phyloP scores from a whole-genome alignment of 331 rosid genomes.

The Pyracantha coccinea region DNA sequence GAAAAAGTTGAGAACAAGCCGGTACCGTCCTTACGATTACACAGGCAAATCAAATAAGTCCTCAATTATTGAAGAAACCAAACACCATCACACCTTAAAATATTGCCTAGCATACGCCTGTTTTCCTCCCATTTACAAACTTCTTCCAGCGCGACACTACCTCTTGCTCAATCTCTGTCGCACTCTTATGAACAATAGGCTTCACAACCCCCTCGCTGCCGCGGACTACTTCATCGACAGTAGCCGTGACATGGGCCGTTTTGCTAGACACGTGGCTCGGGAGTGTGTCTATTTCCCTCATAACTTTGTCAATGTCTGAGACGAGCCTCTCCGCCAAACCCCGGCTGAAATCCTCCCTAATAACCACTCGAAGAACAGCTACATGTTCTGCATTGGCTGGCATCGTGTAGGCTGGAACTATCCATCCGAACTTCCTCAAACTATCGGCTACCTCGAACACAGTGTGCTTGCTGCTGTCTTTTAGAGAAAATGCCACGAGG shows the following conservation, averaged over 20 bases:
- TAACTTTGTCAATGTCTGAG: conserved; percentile 52
- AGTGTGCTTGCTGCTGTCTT: conserved; percentile 62
- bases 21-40: not conserved
- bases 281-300: conserved; percentile 42
- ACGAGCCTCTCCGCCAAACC: conserved; percentile 63
- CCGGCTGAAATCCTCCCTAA: conserved; percentile 83
- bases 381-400: conserved; percentile 58
- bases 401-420: conserved; percentile 89
- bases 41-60: no score
- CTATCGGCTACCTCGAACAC: conserved; percentile 71
- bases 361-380: conserved; percentile 69
- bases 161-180: conserved; percentile 25
- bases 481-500: conserved; percentile 61
- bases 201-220: conserved; percentile 8
- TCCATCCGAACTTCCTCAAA: conserved; percentile 66
- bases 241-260: conserved; percentile 36
- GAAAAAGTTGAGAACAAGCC: no score
- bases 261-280: conserved; percentile 24
- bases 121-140: conserved; percentile 36
- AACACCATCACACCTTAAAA: no score
- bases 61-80: no score
- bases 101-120: conserved; percentile 50
- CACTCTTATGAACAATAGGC: conserved; percentile 25
- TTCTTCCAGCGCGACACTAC: conserved; percentile 42
- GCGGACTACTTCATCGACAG: conserved; percentile 18